Evolutionary conservation across 2,329 filamentous ascomycete species (phyloP).

Genomic region (Xylaria hypoxylon): DNA sequence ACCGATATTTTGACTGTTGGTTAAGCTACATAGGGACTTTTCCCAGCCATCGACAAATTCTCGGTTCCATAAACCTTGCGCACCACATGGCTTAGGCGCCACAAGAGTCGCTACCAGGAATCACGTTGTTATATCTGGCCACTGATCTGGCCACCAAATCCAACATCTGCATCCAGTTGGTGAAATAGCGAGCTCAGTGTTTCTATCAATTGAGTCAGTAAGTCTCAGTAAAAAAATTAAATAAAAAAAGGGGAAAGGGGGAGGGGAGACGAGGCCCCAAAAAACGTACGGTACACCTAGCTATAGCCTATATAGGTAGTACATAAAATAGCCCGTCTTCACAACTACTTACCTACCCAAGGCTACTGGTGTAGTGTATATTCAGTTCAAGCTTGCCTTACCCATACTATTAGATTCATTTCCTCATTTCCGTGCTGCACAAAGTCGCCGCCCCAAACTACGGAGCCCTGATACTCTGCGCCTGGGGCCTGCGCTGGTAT

Average conservation of each 20-base stretch:
- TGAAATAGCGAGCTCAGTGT: not conserved
- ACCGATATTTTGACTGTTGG: not conserved
- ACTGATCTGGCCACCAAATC: constrained; percentile 1
- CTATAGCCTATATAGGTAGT: no score
- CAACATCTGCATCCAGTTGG: not conserved
- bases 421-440: constrained; percentile 18
- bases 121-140: not conserved
- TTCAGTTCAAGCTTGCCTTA: constrained; percentile 10
- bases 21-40: not conserved
- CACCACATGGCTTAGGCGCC: constrained; percentile 7
- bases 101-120: not conserved
- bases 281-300: no score
- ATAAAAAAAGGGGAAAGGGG: not conserved
- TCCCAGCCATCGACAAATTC: not conserved
- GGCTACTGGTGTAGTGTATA: not conserved
- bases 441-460: constrained; percentile 1
- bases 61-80: not conserved
- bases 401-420: not conserved
- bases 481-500: not conserved
- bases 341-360: no score
- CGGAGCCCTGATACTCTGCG: not conserved
- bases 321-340: no score
- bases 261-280: not conserved
- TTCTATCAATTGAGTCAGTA: no score
- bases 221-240: no score